Evolutionary conservation across 2,329 filamentous ascomycete species (phyloP).

Genomic region (Dothistroma septosporum): DNA sequence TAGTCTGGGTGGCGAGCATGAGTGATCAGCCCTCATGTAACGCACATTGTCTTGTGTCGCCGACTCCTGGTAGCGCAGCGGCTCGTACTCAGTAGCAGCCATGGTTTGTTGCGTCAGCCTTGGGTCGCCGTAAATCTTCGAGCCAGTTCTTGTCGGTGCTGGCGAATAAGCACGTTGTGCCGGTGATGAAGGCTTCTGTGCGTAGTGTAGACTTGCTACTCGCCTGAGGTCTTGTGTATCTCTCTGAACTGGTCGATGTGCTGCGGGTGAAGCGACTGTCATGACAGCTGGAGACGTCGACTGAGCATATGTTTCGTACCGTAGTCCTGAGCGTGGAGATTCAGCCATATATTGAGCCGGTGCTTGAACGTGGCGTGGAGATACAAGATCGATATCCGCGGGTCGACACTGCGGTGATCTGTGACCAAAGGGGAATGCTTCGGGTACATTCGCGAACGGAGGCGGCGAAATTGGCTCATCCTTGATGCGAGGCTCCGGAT

Average conservation of each 20-base stretch:
- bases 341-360: slow-evolving; percentile 45
- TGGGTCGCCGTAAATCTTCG: slow-evolving; percentile 42
- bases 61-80: slow-evolving; percentile 34
- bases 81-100: slow-evolving; percentile 23
- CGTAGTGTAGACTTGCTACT: slow-evolving; percentile 47
- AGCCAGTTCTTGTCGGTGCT: slow-evolving; percentile 40
- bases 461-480: slow-evolving; percentile 60
- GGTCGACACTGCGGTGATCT: slow-evolving; percentile 37
- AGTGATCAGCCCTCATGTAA: slow-evolving; percentile 41
- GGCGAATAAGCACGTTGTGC: slow-evolving; percentile 39
- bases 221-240: slow-evolving; percentile 47
- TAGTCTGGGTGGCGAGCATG: slow-evolving; percentile 35
- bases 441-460: slow-evolving; percentile 45
- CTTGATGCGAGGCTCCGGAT: slow-evolving; percentile 53
- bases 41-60: slow-evolving; percentile 30
- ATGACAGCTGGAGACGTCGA: slow-evolving; percentile 38
- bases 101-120: slow-evolving; percentile 29
- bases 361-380: slow-evolving; percentile 37
- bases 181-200: slow-evolving; percentile 43
- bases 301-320: slow-evolving; percentile 42
- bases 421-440: slow-evolving; percentile 38
- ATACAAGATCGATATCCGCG: slow-evolving; percentile 38
- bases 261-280: slow-evolving; percentile 37
- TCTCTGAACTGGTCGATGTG: slow-evolving; percentile 36
- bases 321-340: slow-evolving; percentile 36